Conservation (phyloP, 257 asterid genomes). For the Phtheirospermum japonicum region DNA sequence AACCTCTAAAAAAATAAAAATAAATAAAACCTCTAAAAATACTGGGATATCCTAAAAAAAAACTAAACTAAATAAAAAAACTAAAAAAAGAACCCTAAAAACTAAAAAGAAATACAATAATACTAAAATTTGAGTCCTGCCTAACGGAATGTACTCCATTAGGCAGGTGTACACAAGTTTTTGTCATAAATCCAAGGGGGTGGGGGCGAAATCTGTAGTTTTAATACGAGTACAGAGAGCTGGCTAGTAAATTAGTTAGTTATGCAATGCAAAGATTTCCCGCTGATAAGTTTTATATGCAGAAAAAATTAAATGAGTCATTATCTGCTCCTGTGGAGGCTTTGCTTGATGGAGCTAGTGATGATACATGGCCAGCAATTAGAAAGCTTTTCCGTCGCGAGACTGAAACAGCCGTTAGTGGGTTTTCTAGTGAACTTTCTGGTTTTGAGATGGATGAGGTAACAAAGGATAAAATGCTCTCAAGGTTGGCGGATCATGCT, state of each 20-base stretch:
- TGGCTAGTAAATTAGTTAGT: conserved; percentile 13
- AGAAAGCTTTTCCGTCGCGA: conserved; percentile 68
- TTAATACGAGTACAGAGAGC: conserved; percentile 15
- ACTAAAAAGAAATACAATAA: too few species aligned
- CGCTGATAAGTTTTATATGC: conserved; percentile 35
- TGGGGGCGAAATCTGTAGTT: too few species aligned
- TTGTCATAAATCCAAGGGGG: too few species aligned
- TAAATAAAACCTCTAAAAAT: too few species aligned
- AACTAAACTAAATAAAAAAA: too few species aligned
- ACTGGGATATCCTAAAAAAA: too few species aligned
- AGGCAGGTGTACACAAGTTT: too few species aligned
- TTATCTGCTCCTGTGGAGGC: conserved; percentile 89
- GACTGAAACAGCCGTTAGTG: conserved; percentile 58
- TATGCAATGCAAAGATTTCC: conserved; percentile 22
- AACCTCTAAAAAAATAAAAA: too few species aligned
- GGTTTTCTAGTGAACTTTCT: conserved; percentile 64
- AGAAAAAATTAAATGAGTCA: conserved; percentile 74
- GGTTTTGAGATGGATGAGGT: conserved; percentile 84
- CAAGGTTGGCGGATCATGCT: conserved; percentile 61
- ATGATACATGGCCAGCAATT: conserved; percentile 90
- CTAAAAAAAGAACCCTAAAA: too few species aligned
- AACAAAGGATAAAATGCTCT: conserved; percentile 57
- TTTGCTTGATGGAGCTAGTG: conserved; percentile 83
- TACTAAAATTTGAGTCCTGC: too few species aligned
- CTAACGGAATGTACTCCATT: too few species aligned